A percentile compares a stretch with the other conserved stretches of the same genome.
Conservation (phyloP, 192 early-diverging fungal species). For the Glomus cerebriforme region DNA sequence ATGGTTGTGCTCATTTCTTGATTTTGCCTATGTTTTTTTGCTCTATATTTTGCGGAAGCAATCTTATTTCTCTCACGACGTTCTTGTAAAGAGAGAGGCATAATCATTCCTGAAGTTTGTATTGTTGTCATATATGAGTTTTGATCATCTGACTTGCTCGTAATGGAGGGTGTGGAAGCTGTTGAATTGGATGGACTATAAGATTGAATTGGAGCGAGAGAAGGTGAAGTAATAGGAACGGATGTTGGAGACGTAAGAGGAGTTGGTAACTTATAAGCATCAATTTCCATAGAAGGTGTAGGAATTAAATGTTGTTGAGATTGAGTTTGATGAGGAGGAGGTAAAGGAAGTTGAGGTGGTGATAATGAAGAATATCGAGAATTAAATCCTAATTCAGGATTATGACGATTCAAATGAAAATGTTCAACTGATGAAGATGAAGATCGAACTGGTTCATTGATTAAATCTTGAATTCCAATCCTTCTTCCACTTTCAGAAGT, state of each 20-base stretch:
- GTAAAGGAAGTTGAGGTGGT: neutral
- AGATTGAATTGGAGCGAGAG: neutral
- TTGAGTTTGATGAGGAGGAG: neutral
- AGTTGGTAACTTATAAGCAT: conserved; percentile 10
- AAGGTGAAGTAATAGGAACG: neutral
- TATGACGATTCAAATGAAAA: neutral
- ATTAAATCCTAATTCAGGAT: neutral
- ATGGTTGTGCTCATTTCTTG: conserved; percentile 58
- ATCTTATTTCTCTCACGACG: conserved; percentile 60
- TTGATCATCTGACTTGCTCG: neutral
- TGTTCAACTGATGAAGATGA: neutral
- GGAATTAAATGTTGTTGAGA: neutral
- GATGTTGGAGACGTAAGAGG: neutral
- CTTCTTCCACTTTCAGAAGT: neutral
- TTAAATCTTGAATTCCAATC: neutral
- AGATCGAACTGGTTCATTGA: neutral
- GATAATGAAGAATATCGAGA: neutral
- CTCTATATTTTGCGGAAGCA: conserved; percentile 62
- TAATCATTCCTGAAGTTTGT: neutral
- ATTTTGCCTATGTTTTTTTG: conserved; percentile 61
- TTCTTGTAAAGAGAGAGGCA: conserved; percentile 50
- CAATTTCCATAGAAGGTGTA: neutral
- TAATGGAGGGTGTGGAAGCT: neutral
- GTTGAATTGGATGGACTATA: neutral
- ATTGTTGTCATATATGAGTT: conserved; percentile 9